Percentiles rank a stretch among this genome's conserved stretches.
These are phyloP conservation scores for Hemerocallis citrina DNA, from an alignment of 106 monocot species.

Conservation along the genomic window DNA sequence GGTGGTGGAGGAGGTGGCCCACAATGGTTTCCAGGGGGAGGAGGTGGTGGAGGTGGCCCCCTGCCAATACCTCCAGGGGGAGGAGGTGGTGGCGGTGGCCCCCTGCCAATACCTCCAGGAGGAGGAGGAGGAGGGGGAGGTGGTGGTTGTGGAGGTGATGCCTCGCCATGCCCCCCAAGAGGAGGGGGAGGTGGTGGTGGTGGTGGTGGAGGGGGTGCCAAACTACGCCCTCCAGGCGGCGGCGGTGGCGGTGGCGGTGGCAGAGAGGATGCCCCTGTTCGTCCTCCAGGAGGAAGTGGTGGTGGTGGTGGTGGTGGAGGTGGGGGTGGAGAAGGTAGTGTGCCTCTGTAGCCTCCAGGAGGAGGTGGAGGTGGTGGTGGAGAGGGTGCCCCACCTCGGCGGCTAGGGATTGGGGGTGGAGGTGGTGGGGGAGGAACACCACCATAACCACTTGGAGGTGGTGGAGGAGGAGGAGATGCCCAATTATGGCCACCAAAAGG, in stretches of 20 bases:
- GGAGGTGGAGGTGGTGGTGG: slow-evolving; percentile 2
- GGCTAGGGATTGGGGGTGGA: slow-evolving; percentile 7
- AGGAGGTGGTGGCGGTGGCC: slow-evolving; percentile 31
- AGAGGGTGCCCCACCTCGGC: background rate
- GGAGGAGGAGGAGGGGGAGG: no score
- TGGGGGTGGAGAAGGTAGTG: background rate
- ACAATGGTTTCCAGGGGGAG: slow-evolving; percentile 1
- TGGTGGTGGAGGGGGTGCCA: slow-evolving; percentile 14
- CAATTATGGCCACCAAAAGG: background rate
- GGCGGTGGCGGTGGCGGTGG: slow-evolving; percentile 17
- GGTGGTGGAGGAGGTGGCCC: slow-evolving; percentile 33
- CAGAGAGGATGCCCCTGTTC: slow-evolving; percentile 16
- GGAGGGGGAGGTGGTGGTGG: slow-evolving; percentile 9
- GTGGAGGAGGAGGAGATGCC: slow-evolving; percentile 13
- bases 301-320: slow-evolving; percentile 8
- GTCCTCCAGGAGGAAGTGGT: slow-evolving; percentile 16
- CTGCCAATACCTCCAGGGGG: slow-evolving; percentile 8
- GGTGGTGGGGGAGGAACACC: slow-evolving; percentile 9
- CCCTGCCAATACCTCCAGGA: background rate
- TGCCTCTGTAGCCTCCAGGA: background rate
- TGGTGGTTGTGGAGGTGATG: slow-evolving; percentile 11
- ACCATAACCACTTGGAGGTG: slow-evolving; percentile 4
- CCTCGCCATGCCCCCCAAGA: background rate
- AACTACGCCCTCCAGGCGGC: background rate
- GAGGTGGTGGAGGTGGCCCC: slow-evolving; percentile 21